A percentile compares a stretch with the other conserved stretches of the same genome.
Evolutionary conservation across 2,329 filamentous ascomycete species (phyloP).

Genomic region (Lecanicillium sp.): DNA sequence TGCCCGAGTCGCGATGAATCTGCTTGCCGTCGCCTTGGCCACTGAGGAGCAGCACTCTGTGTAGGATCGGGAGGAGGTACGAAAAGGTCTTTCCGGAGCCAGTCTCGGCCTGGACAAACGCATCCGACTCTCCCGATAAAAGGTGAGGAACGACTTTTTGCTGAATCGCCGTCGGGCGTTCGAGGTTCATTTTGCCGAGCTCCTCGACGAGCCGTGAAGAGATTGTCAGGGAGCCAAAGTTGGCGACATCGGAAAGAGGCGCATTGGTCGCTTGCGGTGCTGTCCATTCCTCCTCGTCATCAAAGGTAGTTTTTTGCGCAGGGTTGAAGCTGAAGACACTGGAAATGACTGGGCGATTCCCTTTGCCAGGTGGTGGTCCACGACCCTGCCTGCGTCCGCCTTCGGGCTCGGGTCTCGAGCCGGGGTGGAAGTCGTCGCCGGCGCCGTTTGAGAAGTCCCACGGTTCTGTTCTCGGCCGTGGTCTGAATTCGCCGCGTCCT

Average conservation of each 20-base stretch:
- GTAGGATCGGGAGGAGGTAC: constrained; percentile 88
- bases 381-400: constrained; percentile 11
- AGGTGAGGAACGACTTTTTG: constrained; percentile 79
- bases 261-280: constrained; percentile 79
- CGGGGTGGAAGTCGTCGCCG: constrained; percentile 2
- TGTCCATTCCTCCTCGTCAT: constrained; percentile 39
- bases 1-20: constrained; percentile 75
- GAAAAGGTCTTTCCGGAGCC: constrained; percentile 95
- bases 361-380: constrained; percentile 14
- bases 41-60: constrained; percentile 76
- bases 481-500: not conserved
- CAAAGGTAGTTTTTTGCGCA: constrained; percentile 54
- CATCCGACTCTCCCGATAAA: constrained; percentile 73
- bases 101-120: constrained; percentile 94
- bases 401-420: not conserved
- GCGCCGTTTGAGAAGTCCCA: not conserved
- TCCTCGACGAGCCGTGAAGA: constrained; percentile 75
- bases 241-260: constrained; percentile 75
- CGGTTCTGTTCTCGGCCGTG: not conserved
- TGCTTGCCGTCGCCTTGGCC: constrained; percentile 40
- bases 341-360: constrained; percentile 62
- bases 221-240: constrained; percentile 79
- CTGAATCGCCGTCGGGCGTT: constrained; percentile 90
- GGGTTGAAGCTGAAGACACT: constrained; percentile 92
- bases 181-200: constrained; percentile 78